Conservation (phyloP, 225 moss, liverwort and hornwort species). For the Asterella californica region DNA sequence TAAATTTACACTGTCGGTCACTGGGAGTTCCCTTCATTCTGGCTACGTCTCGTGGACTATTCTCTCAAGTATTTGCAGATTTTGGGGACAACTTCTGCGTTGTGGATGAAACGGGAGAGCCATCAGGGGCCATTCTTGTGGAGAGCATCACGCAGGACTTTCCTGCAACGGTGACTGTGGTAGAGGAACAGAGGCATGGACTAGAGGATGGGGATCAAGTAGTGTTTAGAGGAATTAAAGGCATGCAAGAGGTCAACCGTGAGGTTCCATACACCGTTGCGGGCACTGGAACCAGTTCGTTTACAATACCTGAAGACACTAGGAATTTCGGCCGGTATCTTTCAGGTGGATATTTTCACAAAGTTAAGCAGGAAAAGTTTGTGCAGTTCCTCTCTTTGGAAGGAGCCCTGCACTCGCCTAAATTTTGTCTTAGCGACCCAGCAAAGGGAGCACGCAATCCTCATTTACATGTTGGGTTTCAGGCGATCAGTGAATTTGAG, state of each 20-base stretch:
- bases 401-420: conserved; percentile 58
- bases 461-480: conserved; percentile 79
- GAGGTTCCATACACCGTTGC: conserved; percentile 57
- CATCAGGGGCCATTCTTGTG: conserved; percentile 63
- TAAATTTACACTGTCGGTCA: conserved; percentile 74
- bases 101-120: conserved; percentile 81
- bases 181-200: conserved; percentile 89
- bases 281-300: conserved; percentile 79
- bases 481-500: conserved; percentile 86
- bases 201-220: conserved; percentile 94
- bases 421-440: conserved; percentile 75
- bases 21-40: conserved; percentile 68
- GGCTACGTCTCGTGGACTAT: conserved; percentile 71
- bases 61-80: conserved; percentile 76
- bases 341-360: conserved; percentile 87
- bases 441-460: conserved; percentile 57
- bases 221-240: conserved; percentile 72
- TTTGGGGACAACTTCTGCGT: conserved; percentile 78
- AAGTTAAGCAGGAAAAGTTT: conserved; percentile 65
- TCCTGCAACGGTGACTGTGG: conserved; percentile 93
- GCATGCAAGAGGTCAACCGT: conserved; percentile 87
- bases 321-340: conserved; percentile 62
- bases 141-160: conserved; percentile 98
- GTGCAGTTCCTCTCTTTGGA: conserved; percentile 67
- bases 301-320: conserved; percentile 87